Percentiles rank a stretch among this genome's conserved stretches.
Evolutionary conservation across 208 protist species (phyloP).

Genomic region (Acanthamoeba triangularis): DNA sequence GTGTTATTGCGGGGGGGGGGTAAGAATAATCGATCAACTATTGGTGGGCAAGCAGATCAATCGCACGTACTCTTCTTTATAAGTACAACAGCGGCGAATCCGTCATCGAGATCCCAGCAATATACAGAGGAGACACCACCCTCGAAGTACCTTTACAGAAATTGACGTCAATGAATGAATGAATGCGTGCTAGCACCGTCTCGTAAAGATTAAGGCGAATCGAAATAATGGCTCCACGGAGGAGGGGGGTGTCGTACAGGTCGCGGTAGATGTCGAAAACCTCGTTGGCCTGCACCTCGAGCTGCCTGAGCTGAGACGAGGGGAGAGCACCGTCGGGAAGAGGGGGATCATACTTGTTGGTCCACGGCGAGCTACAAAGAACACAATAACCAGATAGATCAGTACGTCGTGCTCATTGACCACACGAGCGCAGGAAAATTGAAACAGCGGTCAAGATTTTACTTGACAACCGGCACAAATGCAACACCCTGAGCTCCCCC

Average conservation of each 20-base stretch:
- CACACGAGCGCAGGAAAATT: not conserved
- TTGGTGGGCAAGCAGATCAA: not conserved
- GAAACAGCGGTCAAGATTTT: too few relatives aligned
- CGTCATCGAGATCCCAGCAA: conserved; percentile 92
- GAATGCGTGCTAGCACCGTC: too few relatives aligned
- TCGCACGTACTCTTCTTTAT: conserved; percentile 93
- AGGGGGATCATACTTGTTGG: conserved; percentile 92
- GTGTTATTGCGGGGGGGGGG: not conserved
- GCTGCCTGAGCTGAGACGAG: conserved; percentile 87
- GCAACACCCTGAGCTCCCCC: not conserved
- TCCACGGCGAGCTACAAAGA: conserved; percentile 90
- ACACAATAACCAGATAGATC: not conserved
- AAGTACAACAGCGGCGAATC: conserved; percentile 92
- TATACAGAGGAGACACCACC: conserved; percentile 94
- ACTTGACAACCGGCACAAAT: too few relatives aligned
- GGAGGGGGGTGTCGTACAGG: conserved; percentile 79
- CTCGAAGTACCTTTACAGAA: conserved; percentile 91
- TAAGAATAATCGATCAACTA: not conserved
- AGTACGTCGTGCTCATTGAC: not conserved
- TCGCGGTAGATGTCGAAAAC: conserved; percentile 90
- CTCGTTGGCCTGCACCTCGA: conserved; percentile 90
- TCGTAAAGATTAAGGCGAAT: conserved; percentile 17
- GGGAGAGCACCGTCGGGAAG: conserved; percentile 88
- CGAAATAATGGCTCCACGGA: not conserved
- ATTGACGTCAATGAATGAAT: not conserved